These are phyloP conservation scores for Apiospora saccharicola DNA, from an alignment of 2,329 filamentous ascomycete genomes.

Conservation along the genomic window DNA sequence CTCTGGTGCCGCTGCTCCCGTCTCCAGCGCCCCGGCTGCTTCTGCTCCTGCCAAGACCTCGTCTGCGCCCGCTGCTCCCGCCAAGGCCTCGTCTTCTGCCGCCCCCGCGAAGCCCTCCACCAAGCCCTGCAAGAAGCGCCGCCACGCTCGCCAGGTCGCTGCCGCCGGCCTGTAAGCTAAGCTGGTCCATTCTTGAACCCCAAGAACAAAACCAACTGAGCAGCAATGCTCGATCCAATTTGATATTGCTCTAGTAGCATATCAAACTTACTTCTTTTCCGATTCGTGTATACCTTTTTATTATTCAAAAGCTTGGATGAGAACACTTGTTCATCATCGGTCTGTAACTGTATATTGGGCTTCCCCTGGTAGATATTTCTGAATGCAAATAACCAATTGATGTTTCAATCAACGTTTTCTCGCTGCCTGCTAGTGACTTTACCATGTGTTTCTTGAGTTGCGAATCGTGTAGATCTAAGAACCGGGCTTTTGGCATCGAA, in stretches of 20 bases:
- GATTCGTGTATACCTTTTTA: slow-evolving; percentile 12
- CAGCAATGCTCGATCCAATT: not conserved
- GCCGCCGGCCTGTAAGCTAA: slow-evolving; percentile 24
- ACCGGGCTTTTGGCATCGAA: too few relatives aligned
- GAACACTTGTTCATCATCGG: not conserved
- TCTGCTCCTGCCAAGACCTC: slow-evolving; percentile 20
- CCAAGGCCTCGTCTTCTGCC: slow-evolving; percentile 24
- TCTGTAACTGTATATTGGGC: slow-evolving; percentile 7
- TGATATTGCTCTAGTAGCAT: not conserved
- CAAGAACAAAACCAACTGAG: not conserved
- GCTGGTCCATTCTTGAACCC: too few relatives aligned
- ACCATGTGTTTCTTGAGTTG: not conserved
- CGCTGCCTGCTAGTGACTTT: not conserved
- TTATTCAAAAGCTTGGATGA: not conserved
- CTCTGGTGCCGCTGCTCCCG: slow-evolving; percentile 3
- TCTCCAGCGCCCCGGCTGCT: slow-evolving; percentile 27
- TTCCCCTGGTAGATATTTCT: not conserved
- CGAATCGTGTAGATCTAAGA: too few relatives aligned
- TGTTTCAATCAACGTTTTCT: not conserved
- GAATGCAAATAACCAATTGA: slow-evolving; percentile 18
- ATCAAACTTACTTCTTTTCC: not conserved
- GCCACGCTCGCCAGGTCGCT: slow-evolving; percentile 30
- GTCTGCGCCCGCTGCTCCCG: slow-evolving; percentile 24
- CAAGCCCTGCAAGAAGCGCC: slow-evolving; percentile 25
- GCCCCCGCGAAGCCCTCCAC: slow-evolving; percentile 18